These are phyloP conservation scores for Dipteronia dyeriana DNA, from an alignment of 345 rosid species.

Conservation along the genomic window DNA sequence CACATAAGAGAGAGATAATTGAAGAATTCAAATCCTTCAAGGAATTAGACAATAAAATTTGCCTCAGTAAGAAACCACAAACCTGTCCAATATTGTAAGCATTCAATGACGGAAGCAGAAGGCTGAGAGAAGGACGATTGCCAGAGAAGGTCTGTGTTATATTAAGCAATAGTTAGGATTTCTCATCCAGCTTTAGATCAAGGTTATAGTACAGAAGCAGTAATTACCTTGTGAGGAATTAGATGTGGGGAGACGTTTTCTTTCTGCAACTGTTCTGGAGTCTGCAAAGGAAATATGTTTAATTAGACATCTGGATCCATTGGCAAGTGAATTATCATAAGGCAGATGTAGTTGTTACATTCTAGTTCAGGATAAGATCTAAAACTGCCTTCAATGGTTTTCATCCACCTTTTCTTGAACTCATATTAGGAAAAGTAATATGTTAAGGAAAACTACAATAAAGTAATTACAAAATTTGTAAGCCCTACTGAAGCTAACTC, in stretches of 20 bases:
- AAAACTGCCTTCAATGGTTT: not conserved
- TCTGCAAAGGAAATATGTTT: slow-evolving; percentile 42
- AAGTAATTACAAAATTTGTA: not conserved
- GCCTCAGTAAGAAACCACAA: slow-evolving; percentile 19
- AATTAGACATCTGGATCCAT: slow-evolving; percentile 12
- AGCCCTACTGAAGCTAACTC: not conserved
- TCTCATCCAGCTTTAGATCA: not conserved
- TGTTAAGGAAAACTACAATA: not conserved
- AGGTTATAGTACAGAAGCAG: slow-evolving; percentile 12
- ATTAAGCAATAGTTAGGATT: slow-evolving; percentile 15
- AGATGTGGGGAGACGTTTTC: slow-evolving; percentile 78
- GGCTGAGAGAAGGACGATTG: slow-evolving; percentile 90
- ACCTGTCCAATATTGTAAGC: slow-evolving; percentile 92
- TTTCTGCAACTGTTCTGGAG: slow-evolving; percentile 75
- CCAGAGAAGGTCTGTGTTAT: slow-evolving; percentile 77
- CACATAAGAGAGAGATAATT: not conserved
- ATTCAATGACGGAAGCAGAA: slow-evolving; percentile 76
- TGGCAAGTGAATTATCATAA: not conserved
- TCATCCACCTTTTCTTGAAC: not conserved
- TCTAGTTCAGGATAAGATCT: not conserved
- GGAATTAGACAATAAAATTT: slow-evolving; percentile 12
- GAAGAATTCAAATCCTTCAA: not conserved
- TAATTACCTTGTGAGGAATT: slow-evolving; percentile 86
- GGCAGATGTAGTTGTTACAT: not conserved
- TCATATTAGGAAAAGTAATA: not conserved